A percentile compares a stretch with the other conserved stretches of the same genome.
Conservation (phyloP, 176 grass and related monocot genomes). For the Oropetium thomaeum region DNA sequence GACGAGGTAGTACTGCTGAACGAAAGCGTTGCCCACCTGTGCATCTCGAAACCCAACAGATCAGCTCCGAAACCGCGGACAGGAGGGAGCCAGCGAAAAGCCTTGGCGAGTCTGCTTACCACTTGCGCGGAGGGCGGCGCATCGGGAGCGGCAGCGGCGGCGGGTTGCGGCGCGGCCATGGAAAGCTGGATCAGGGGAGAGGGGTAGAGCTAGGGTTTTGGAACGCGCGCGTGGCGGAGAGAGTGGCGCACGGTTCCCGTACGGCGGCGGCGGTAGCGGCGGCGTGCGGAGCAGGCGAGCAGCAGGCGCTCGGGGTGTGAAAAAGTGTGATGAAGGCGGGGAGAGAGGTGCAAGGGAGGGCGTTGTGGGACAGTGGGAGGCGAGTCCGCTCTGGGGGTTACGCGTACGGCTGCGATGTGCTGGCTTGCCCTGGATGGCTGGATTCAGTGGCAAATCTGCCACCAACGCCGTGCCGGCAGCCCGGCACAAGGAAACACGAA, state of each 20-base stretch:
- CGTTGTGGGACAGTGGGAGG: too few species aligned
- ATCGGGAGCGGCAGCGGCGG: constrained; percentile 18
- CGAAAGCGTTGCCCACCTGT: constrained; percentile 86
- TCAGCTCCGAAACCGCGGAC: constrained; percentile 13
- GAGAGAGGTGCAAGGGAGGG: not conserved
- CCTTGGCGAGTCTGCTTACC: constrained; percentile 41
- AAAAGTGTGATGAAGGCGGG: not conserved
- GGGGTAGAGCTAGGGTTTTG: constrained; percentile 16
- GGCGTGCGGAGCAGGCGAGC: not conserved
- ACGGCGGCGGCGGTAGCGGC: constrained; percentile 9
- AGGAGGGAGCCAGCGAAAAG: not conserved
- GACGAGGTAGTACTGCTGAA: constrained; percentile 84
- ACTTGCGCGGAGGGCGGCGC: constrained; percentile 61
- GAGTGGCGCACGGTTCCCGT: constrained; percentile 6
- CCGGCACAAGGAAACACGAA: not conserved
- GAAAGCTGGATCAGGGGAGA: not conserved
- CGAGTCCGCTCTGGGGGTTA: not conserved
- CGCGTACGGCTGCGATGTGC: not conserved
- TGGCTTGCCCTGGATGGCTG: too few species aligned
- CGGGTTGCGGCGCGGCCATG: constrained; percentile 60
- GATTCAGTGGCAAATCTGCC: not conserved
- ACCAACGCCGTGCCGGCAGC: not conserved
- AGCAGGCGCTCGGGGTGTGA: not conserved
- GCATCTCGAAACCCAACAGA: constrained; percentile 5
- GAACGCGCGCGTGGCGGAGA: not conserved